Conservation (phyloP, 768 basidiomycete species). For the Aureoboletus auriporus region DNA sequence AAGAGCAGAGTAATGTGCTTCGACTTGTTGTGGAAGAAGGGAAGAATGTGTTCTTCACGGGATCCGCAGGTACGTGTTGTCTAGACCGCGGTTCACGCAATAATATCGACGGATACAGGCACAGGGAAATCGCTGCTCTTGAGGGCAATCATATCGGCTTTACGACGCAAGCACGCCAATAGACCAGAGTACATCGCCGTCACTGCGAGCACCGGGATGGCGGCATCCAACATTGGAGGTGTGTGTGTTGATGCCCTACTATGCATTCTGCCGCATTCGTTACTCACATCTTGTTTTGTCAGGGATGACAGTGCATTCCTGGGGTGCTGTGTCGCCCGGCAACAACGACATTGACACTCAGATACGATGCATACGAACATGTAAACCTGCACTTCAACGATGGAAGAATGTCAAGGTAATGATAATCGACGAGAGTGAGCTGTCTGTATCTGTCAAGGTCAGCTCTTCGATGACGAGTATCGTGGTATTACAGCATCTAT, state of each 20-base stretch:
- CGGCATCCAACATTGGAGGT: constrained; percentile 50
- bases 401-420: constrained; percentile 58
- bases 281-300: not conserved
- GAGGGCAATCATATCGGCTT: constrained; percentile 50
- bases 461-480: not conserved
- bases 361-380: constrained; percentile 46
- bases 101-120: constrained; percentile 32
- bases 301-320: constrained; percentile 61
- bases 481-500: constrained; percentile 50
- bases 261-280: not conserved
- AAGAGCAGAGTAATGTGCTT: constrained; percentile 51
- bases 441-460: too few species aligned
- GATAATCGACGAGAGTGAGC: constrained; percentile 62
- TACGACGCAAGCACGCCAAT: constrained; percentile 36
- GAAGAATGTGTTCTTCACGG: constrained; percentile 65
- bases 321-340: constrained; percentile 54
- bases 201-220: constrained; percentile 43
- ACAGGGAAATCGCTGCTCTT: constrained; percentile 64
- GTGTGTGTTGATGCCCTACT: not conserved
- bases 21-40: constrained; percentile 51
- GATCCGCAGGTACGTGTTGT: constrained; percentile 51
- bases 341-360: constrained; percentile 42
- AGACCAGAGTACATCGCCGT: constrained; percentile 37
- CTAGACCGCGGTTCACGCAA: not conserved
- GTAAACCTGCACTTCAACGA: constrained; percentile 49